Conservation (phyloP, 148 eudicot genomes). For the Heliamphora exappendiculata region DNA sequence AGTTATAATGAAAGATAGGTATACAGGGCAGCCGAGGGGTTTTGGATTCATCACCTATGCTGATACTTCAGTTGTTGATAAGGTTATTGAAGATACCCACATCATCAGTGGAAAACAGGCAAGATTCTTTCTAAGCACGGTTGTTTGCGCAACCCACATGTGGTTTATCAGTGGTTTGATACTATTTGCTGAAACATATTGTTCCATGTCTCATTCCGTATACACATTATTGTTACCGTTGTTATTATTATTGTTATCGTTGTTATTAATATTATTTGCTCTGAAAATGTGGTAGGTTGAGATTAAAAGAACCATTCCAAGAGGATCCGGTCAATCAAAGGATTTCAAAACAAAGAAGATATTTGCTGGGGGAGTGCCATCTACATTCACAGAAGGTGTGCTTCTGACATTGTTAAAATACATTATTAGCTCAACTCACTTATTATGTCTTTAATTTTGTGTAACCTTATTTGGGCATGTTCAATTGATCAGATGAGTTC, state of each 20-base stretch:
- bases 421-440: neutral
- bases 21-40: conserved; percentile 56
- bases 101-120: conserved; percentile 72
- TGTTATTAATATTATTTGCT: too few species aligned
- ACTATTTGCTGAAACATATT: neutral
- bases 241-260: too few species aligned
- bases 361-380: conserved; percentile 74
- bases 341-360: conserved; percentile 69
- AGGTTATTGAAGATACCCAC: conserved; percentile 70
- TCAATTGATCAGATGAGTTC: conserved; percentile 43
- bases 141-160: neutral
- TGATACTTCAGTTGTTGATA: conserved; percentile 59
- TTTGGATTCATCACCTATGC: conserved; percentile 78
- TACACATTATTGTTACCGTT: too few species aligned
- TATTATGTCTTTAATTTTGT: neutral
- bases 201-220: too few species aligned
- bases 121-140: neutral
- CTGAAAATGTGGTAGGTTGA: conserved; percentile 47
- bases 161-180: neutral
- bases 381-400: conserved; percentile 55
- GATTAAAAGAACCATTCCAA: conserved; percentile 76
- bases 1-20: conserved; percentile 65
- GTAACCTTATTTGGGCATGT: conserved; percentile 8
- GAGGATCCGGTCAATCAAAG: conserved; percentile 57
- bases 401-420: neutral